phyloP scores from a whole-genome alignment of 768 basidiomycete species.

The Cystoderma amianthinum region DNA sequence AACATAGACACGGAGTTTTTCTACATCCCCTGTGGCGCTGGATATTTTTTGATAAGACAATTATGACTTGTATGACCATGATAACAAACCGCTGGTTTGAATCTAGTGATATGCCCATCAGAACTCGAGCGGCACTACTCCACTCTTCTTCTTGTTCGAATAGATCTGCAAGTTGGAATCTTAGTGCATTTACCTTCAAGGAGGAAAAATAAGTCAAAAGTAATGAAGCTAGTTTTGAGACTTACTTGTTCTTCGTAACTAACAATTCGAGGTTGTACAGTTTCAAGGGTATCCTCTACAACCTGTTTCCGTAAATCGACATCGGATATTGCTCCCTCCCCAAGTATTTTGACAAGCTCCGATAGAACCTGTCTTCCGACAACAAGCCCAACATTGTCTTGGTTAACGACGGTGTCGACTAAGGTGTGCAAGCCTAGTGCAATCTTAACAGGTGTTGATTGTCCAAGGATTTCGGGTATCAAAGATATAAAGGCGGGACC shows the following conservation, averaged over 20 bases:
- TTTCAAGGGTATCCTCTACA: conserved; percentile 66
- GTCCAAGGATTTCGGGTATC: conserved; percentile 58
- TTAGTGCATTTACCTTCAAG: conserved; percentile 67
- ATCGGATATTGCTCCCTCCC: conserved; percentile 46
- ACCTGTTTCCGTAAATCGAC: conserved; percentile 60
- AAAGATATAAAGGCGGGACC: conserved; percentile 67
- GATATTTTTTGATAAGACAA: conserved; percentile 6
- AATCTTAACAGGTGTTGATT: conserved; percentile 35
- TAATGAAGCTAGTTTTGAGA: conserved; percentile 2
- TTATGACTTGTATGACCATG: too few relatives aligned
- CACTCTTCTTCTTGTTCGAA: conserved; percentile 89
- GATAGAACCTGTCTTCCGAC: conserved; percentile 84
- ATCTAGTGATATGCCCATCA: conserved; percentile 91
- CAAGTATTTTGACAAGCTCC: conserved; percentile 70
- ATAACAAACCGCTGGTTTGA: conserved; percentile 80
- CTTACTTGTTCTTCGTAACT: conserved; percentile 94
- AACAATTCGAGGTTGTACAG: conserved; percentile 72
- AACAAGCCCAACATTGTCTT: conserved; percentile 77
- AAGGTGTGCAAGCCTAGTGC: conserved; percentile 58
- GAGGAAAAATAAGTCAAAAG: conserved; percentile 4
- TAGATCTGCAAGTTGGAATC: conserved; percentile 88
- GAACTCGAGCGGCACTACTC: conserved; percentile 85
- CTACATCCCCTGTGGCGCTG: conserved; percentile 68
- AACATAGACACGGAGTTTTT: conserved; percentile 87
- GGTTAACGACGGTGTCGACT: conserved; percentile 77